A percentile compares a stretch with the other conserved stretches of the same genome.
phyloP scores from a whole-genome alignment of 2,329 filamentous ascomycete species.

The Paradendryphiella salina region DNA sequence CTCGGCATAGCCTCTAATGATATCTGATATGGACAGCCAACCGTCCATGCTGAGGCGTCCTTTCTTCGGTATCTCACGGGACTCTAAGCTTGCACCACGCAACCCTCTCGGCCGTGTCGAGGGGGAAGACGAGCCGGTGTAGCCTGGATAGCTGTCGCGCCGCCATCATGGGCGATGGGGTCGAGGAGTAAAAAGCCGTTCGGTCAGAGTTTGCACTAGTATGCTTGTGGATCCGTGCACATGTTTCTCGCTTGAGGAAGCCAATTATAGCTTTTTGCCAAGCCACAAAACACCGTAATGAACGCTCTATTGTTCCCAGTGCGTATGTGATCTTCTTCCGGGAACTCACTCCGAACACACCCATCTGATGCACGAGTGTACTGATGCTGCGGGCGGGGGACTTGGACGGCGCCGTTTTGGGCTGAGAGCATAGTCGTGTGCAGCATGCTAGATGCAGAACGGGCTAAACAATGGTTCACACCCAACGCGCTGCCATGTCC shows the following conservation, averaged over 20 bases:
- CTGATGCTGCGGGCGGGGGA: not conserved
- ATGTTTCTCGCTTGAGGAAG: constrained; percentile 3
- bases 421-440: not conserved
- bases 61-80: not conserved
- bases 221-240: constrained; percentile 1
- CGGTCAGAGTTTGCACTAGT: constrained; percentile 12
- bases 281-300: not conserved
- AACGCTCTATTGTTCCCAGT: not conserved
- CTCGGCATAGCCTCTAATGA: constrained; percentile 14
- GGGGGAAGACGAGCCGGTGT: constrained; percentile 1
- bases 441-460: not conserved
- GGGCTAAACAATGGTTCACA: not conserved
- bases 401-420: not conserved
- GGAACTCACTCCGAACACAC: not conserved
- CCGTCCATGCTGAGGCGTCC: not conserved
- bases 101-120: constrained; percentile 4
- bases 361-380: not conserved
- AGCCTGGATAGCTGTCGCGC: constrained; percentile 7
- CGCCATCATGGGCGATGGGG: constrained; percentile 5
- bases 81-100: not conserved
- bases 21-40: constrained; percentile 1
- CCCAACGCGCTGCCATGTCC: not conserved
- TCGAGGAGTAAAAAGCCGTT: constrained; percentile 10
- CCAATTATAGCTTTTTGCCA: constrained; percentile 2
- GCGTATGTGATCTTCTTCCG: not conserved